Conservation (phyloP, 768 basidiomycete species). For the Thelephora ganbajun region DNA sequence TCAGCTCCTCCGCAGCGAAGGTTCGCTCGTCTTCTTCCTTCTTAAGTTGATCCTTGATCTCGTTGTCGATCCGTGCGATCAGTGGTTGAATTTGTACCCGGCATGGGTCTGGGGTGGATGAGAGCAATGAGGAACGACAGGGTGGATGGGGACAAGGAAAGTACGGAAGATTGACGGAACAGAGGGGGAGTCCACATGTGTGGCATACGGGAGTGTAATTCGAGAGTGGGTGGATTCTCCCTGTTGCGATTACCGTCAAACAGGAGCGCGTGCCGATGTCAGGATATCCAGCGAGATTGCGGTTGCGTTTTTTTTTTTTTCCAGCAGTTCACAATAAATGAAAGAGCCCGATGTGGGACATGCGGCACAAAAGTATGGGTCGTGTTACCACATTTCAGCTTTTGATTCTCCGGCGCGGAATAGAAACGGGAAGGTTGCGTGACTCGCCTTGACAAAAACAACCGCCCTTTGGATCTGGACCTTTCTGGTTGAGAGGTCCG, state of each 20-base stretch:
- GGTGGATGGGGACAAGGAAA: conserved; percentile 34
- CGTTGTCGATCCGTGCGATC: conserved; percentile 26
- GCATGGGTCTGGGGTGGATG: conserved; percentile 2
- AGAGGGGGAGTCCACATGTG: conserved; percentile 50
- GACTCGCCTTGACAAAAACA: conserved; percentile 56
- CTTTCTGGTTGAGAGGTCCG: conserved; percentile 24
- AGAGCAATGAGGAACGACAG: conserved; percentile 29
- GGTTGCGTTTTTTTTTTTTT: no score
- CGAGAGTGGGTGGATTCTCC: conserved; percentile 45
- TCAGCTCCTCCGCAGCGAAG: conserved; percentile 31
- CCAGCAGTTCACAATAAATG: no score
- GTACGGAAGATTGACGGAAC: conserved; percentile 39
- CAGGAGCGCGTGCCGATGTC: no score
- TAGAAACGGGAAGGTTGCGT: neutral
- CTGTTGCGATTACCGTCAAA: conserved; percentile 17
- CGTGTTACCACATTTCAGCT: no score
- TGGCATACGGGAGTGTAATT: conserved; percentile 39
- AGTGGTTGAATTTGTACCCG: conserved; percentile 20
- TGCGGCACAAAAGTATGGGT: no score
- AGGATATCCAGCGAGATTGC: no score
- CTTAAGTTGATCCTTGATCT: conserved; percentile 27
- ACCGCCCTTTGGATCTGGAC: conserved; percentile 36
- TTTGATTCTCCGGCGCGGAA: neutral
- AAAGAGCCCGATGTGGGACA: no score
- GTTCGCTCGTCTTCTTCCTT: conserved; percentile 36